Base-by-base conservation (phyloP, 2,329 filamentous ascomycete species). In the Aureobasidium sp. region DNA sequence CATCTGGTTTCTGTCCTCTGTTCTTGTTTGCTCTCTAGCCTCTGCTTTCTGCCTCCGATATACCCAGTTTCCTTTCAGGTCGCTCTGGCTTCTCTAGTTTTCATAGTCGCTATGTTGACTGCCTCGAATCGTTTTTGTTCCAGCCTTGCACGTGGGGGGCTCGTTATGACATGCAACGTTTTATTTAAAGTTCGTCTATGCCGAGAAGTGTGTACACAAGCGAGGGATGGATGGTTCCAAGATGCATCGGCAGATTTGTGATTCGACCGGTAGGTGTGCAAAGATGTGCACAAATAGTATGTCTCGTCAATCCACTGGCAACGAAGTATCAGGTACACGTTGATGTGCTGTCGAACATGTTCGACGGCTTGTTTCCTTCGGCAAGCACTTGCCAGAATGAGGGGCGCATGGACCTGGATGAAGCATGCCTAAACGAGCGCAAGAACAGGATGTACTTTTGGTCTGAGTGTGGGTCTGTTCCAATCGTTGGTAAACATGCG, bases 401-500 rank as follows among this genome's bases (percentile, higher is more conserved):
- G 25, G 22, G 37, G 25, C 49, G 49, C 36, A 41, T 27, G 51
- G 51, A n/a, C 51, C 25, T 41, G 36, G 4, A 14, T 42, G 22
- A 48, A 48, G 15, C 6, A 42, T 12, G 25, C 51, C 39, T 55
- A 55, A 55, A 55, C 51, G 51, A 55, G 37, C 37, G 22, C 36
- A 37, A 55, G 51, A 55, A 31, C 51, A 55, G 22, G 51, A 29
- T 55, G 51, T 52, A 31, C 22, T 31, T 55, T 55, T 42, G 51
- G 51, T 42, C 22, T 27, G n/a, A 36, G 41, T 25, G 53, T 45
- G 37, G 53, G 53, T 57, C 53, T 57, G 53, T 57, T 39, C 14
- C 34, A 45, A 57, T 45, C 17, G 17, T 29, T 37, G 31, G 41
- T 58, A 45, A 60, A 49, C 9, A 41, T 60, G 57, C 57, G 57